These are phyloP conservation scores for Blastobotrys mokoenaii DNA, from an alignment of 805 yeast species.

Conservation along the genomic window DNA sequence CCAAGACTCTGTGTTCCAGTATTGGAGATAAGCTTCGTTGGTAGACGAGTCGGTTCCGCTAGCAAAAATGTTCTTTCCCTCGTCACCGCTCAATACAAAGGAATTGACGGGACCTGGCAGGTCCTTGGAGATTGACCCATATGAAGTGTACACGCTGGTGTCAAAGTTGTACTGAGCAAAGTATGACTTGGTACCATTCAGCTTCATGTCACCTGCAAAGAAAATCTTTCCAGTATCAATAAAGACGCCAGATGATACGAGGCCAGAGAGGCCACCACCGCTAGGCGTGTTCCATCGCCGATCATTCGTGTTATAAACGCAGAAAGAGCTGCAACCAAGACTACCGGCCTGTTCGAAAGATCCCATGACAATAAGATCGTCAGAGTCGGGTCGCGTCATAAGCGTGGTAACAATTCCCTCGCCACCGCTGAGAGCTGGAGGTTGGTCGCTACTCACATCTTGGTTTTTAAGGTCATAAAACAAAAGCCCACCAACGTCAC, in stretches of 20 bases:
- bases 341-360: conserved; percentile 52
- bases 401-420: conserved; percentile 36
- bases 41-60: conserved; percentile 25
- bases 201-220: conserved; percentile 47
- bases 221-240: conserved; percentile 32
- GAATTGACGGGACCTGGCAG: conserved; percentile 23
- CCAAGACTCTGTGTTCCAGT: conserved; percentile 46
- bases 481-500: conserved; percentile 37
- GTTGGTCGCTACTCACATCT: conserved; percentile 39
- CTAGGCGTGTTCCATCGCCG: conserved; percentile 45
- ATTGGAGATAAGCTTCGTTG: conserved; percentile 30
- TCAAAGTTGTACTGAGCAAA: conserved; percentile 50
- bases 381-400: conserved; percentile 33
- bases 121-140: conserved; percentile 14
- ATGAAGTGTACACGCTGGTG: conserved; percentile 22
- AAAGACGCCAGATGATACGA: conserved; percentile 46
- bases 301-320: conserved; percentile 50
- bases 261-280: conserved; percentile 38
- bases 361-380: conserved; percentile 63
- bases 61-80: conserved; percentile 35
- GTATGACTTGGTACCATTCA: conserved; percentile 31
- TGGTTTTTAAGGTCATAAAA: conserved; percentile 41
- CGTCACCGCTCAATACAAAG: conserved; percentile 29
- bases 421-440: conserved; percentile 35
- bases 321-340: conserved; percentile 51